Conservation (phyloP, 2,329 filamentous ascomycete species). For the Diaporthe capsici region DNA sequence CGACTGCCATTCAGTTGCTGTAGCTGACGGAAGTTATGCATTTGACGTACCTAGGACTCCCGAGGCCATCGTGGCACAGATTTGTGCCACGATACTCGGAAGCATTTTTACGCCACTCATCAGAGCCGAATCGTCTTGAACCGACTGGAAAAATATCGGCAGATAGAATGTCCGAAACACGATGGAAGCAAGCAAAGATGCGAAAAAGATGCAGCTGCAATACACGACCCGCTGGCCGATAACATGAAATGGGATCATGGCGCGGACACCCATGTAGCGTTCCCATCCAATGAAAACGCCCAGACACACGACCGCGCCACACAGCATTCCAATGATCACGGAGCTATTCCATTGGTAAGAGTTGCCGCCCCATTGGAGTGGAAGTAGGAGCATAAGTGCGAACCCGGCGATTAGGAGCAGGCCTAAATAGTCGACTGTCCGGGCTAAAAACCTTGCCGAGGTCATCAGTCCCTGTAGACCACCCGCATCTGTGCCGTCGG, state of each 20-base stretch:
- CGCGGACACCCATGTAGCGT: background rate
- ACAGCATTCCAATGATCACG: constrained; percentile 8
- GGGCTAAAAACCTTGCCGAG: background rate
- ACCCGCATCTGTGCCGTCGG: background rate
- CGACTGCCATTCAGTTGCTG: background rate
- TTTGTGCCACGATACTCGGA: constrained; percentile 12
- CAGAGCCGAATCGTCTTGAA: background rate
- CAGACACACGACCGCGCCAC: background rate
- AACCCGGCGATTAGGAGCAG: background rate
- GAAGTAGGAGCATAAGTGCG: background rate
- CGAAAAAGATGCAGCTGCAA: background rate
- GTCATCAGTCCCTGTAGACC: background rate
- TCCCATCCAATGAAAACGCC: constrained; percentile 22
- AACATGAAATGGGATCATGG: constrained; percentile 10
- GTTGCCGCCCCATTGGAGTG: constrained; percentile 19
- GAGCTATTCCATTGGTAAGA: constrained; percentile 1
- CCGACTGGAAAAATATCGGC: background rate
- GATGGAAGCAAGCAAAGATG: background rate
- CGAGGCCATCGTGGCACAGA: background rate
- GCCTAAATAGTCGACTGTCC: background rate
- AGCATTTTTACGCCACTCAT: constrained; percentile 14
- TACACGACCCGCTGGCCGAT: constrained; percentile 5
- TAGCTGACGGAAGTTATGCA: background rate
- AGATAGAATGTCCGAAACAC: constrained; percentile 3
- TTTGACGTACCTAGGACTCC: background rate